Conservation (phyloP, 768 basidiomycete species). For the Boletus rufocinnamomeus region DNA sequence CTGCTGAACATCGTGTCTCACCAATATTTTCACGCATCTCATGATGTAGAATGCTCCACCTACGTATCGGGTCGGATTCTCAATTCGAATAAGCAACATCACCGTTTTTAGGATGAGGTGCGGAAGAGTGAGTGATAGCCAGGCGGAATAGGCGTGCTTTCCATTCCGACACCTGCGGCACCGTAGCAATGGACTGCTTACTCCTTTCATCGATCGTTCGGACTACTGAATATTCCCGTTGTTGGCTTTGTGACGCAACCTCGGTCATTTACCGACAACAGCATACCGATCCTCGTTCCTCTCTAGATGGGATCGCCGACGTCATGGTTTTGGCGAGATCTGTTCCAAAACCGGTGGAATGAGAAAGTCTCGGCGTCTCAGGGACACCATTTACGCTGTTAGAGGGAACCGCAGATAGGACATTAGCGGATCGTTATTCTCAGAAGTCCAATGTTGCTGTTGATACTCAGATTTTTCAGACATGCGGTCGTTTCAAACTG, state of each 20-base stretch:
- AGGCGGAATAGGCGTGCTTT: conserved; percentile 34
- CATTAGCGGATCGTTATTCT: not conserved
- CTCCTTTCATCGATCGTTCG: conserved; percentile 23
- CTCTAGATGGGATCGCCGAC: conserved; percentile 21
- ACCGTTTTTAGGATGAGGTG: conserved; percentile 17
- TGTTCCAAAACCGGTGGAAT: conserved; percentile 10
- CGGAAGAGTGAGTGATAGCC: conserved; percentile 24
- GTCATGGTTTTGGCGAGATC: conserved; percentile 18
- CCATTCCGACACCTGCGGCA: conserved; percentile 31
- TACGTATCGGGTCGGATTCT: conserved; percentile 25
- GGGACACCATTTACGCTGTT: not conserved
- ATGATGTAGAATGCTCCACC: conserved; percentile 23
- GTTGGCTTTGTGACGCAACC: conserved; percentile 27
- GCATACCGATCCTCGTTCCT: conserved; percentile 13
- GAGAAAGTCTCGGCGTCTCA: not conserved
- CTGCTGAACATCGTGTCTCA: conserved; percentile 18
- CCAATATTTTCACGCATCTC: conserved; percentile 13
- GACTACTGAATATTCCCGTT: conserved; percentile 13
- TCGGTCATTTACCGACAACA: conserved; percentile 22
- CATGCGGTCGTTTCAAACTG: conserved; percentile 20
- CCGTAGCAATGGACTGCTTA: conserved; percentile 24
- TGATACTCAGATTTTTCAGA: conserved; percentile 7
- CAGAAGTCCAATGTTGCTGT: not conserved
- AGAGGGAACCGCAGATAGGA: conserved; percentile 1
- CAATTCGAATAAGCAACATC: conserved; percentile 22